Base-by-base conservation (phyloP, 1,284 basidiomycete species). In the Ceratobasidium sp. region DNA sequence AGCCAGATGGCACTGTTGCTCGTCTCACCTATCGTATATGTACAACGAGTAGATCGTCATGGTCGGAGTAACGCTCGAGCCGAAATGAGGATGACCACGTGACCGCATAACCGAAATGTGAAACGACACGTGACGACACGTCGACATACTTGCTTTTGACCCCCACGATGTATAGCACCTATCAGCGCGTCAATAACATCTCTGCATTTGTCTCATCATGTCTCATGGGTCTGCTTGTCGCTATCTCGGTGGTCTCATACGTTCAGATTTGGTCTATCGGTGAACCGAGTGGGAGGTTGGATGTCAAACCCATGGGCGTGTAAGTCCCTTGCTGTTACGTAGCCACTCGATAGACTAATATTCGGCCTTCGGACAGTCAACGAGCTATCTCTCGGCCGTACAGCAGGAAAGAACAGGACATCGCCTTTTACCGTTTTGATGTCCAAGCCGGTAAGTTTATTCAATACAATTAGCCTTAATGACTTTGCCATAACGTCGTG, bases 21-120 rank as follows among this genome's bases (percentile, higher is more conserved):
- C 13, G 42, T 77, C 87, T 80, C 80, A 89, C 94, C 94, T 89
- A 84, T 97, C 95, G 82, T 91, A 97, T 79, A 97, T 92, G 86
- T 97, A 97, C 64, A 97, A 86, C 80, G 94, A 95, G 85, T 90
- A 90, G 80, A 97, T 94, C 13, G 93, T 92, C 91, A 96, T 94
- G 35, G 31, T 58, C 31, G 63, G 8, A 11, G 47, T 45, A 15
- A 26, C 8, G 53, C 17, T 26, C 17, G 28, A 60, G 28, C 10
- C 23, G 23, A 17, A 39, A 64, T 28, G 23, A 11, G 53, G 17
- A 4, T 3, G 3, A 13, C 42, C 61, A 64, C 61, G 61, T 64
- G 61, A 64, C 61, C 39, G 28, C 28, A n/a, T 64, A 17, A 35
- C 8, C 3, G 5, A 13, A n/a, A 39, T 17, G 35, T 64, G 61